Conservation (phyloP, 2,329 filamentous ascomycete genomes). For the Simplicillium sp. region DNA sequence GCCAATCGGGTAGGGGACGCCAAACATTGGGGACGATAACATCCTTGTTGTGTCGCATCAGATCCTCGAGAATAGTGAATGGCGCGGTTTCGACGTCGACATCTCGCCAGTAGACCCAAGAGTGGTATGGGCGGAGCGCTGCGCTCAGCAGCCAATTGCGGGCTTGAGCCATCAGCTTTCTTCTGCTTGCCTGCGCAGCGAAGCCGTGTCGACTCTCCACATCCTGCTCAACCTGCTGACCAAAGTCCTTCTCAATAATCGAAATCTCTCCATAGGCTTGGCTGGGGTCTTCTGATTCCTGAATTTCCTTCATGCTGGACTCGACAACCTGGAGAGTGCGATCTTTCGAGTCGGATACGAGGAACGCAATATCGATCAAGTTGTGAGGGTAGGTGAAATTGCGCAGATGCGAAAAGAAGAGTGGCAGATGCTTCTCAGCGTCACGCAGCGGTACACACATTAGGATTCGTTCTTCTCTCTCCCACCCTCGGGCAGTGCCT, state of each 20-base stretch:
- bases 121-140: slow-evolving; percentile 86
- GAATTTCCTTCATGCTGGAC: slow-evolving; percentile 66
- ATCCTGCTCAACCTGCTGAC: slow-evolving; percentile 94
- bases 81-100: slow-evolving; percentile 97
- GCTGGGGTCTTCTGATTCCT: slow-evolving; percentile 68
- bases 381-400: slow-evolving; percentile 98
- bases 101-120: slow-evolving; percentile 99
- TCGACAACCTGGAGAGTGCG: slow-evolving; percentile 70
- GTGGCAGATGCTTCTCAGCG: slow-evolving; percentile 80
- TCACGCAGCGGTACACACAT: slow-evolving; percentile 92
- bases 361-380: slow-evolving; percentile 89
- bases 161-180: slow-evolving; percentile 97
- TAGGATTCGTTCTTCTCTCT: slow-evolving; percentile 88
- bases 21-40: slow-evolving; percentile 98
- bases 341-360: slow-evolving; percentile 96
- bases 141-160: slow-evolving; percentile 95
- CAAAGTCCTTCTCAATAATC: slow-evolving; percentile 98
- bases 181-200: slow-evolving; percentile 82
- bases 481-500: slow-evolving; percentile 88
- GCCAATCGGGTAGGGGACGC: slow-evolving; percentile 97
- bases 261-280: slow-evolving; percentile 92
- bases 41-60: slow-evolving; percentile 99
- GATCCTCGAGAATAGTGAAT: slow-evolving; percentile 90
- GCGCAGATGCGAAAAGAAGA: slow-evolving; percentile 97
- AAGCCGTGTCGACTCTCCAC: slow-evolving; percentile 97